Base-by-base conservation (phyloP, 2,329 filamentous ascomycete genomes). In the Curvularia eragrostidis region DNA sequence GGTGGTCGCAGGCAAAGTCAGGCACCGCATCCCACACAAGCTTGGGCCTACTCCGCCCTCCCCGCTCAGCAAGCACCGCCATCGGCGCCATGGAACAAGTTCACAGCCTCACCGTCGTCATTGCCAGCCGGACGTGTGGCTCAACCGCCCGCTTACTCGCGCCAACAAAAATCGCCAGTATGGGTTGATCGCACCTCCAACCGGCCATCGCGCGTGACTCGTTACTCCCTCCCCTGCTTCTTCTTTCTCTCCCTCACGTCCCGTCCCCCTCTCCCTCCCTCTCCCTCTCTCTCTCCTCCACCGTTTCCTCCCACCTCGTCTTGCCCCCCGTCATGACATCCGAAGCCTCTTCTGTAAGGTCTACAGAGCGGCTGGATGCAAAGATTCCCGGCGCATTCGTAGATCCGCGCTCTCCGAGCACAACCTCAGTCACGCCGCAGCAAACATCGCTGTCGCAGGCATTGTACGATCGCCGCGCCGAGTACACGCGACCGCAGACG, bases 401-500 rank as follows among this genome's bases (percentile, higher is more conserved):
- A 8, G 65, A 69, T n/a, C 54, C 52, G 43, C 66, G 53, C 41
- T 62, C 66, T 1, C 55, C 62, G 41, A 69, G 65, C 48, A 46
- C 57, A 13, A 68, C 70, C 34, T 67, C 63, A 28, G 63, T 70
- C 34, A 75, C 77, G 6, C 77, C 78, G 18, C 77, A 80, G 43
- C 76, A 78, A 46, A 83, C 82, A 30, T 68, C 67, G 2, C 78
- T 89, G 8, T 81, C 82, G 2, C 82, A 85, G 52, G 84, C 83
- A 2, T 76, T 98, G 38, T 85, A 89, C 71, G 87, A 90, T 38
- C 86, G 95, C 52, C 86, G 88, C 69, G 80, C 85, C 48, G 93
- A 98, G 75, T 99, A 93, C 75, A 89, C 90, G 24, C 86, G 88
- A 36, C 85, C 88, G 42, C 88, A 88, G 73, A 85, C 85, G 49